phyloP scores from a whole-genome alignment of 768 basidiomycete species.

The Pleurotus salmoneostramineus region DNA sequence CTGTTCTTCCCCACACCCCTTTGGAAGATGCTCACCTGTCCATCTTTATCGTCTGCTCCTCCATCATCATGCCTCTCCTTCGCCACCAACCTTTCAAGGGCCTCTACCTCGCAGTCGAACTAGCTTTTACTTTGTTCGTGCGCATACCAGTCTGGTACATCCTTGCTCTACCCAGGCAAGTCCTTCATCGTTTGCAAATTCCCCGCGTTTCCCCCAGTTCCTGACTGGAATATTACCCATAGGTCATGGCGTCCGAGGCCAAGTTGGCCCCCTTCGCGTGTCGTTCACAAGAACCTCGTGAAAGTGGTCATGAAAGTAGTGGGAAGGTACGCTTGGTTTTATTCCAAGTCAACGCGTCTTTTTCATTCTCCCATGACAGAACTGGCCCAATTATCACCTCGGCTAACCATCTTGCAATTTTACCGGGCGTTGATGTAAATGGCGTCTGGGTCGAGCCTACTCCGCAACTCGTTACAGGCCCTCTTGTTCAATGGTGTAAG shows the following conservation, averaged over 20 bases:
- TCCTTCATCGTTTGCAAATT: background rate
- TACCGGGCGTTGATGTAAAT: constrained; percentile 33
- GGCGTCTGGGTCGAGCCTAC: constrained; percentile 47
- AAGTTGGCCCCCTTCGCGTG: constrained; percentile 41
- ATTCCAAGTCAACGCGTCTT: background rate
- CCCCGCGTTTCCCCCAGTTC: background rate
- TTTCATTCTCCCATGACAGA: background rate
- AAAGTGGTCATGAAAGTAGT: constrained; percentile 23
- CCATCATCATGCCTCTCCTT: constrained; percentile 6
- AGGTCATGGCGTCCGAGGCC: constrained; percentile 40
- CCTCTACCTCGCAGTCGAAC: constrained; percentile 40
- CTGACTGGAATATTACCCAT: background rate
- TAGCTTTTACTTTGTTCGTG: constrained; percentile 34
- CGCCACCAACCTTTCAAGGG: constrained; percentile 46
- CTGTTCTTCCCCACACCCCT: background rate
- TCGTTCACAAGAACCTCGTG: constrained; percentile 29
- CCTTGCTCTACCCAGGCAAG: constrained; percentile 31
- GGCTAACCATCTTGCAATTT: constrained; percentile 38
- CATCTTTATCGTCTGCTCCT: background rate
- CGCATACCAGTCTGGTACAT: constrained; percentile 47
- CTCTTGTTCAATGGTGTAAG: constrained; percentile 35
- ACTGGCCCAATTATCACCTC: background rate
- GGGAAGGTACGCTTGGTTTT: constrained; percentile 20
- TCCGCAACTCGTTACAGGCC: constrained; percentile 38
- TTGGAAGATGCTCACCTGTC: background rate